Evolutionary conservation across 352 stramenopile genomes (phyloP), one percentile per base, ranked within the genome.

Genomic region (Blastocystis sp.): DNA sequence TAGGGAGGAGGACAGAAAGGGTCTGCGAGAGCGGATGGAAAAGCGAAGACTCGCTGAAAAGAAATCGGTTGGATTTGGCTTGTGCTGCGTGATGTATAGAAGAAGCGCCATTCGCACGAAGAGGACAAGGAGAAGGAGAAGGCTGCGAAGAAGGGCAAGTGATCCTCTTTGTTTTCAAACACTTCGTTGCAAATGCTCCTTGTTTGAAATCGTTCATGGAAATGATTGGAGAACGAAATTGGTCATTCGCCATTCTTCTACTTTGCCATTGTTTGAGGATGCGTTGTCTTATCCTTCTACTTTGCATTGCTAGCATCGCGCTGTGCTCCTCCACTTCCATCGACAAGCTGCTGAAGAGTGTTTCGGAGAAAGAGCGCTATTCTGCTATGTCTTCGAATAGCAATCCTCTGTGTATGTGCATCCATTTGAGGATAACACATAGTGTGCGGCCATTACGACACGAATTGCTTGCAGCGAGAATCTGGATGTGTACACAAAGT

Each of bases 1-100:
- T 23, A 84, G 74, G 10, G 74, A 84, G 21, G 56, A 84, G 53
- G 74, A 84, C n/a, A 66, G 74, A 21, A 53, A 84, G 45, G 52
- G 23, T n/a, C 60, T 84, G 19, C 74, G 74, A 2, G 21, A 69
- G 11, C 28, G 53, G 17, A 84, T 84, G 74, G 48, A 67, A 4
- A 41, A 41, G 4, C 74, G 74, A 28, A 53, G 74, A 17, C 21
- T n/a, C 52, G 53, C 9, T 21, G 74, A 84, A 53, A 66, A 67
- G 56, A 84, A 84, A 28, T 69, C 74, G 11, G 74, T 84, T 56
- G 9, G 52, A 10, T 4, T 52, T 66, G 17, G 3, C 21, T 23
- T 43, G 1, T 14, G 2, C 0, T 67, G 14, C 23, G 23, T 5
- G 67, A 9, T 59, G 40, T 52, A n/a, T 84, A 84, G 74, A 84